A percentile compares a stretch with the other conserved stretches of the same genome.
These are phyloP conservation scores for Mucor velutinosus DNA, from an alignment of 371 early-diverging fungal species.

Conservation along the genomic window DNA sequence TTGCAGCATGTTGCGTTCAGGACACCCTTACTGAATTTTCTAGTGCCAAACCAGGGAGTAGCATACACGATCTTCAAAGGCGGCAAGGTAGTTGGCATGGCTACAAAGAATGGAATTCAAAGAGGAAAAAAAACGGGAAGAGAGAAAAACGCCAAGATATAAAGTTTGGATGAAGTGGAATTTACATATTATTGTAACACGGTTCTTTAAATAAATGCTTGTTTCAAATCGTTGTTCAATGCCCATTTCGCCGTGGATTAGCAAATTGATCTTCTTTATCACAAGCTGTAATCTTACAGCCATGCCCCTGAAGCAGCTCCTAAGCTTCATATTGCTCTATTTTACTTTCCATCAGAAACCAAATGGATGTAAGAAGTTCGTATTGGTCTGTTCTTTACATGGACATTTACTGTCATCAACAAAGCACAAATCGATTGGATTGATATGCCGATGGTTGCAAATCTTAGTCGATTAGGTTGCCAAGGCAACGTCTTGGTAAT, in stretches of 20 bases:
- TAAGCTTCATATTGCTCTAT: conserved; percentile 7
- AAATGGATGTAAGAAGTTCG: conserved; percentile 38
- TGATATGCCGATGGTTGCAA: conserved; percentile 35
- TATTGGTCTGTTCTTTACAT: conserved; percentile 43
- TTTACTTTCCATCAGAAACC: conserved; percentile 49
- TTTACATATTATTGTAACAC: not conserved
- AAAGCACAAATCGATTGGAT: conserved; percentile 39
- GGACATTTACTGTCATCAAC: conserved; percentile 28
- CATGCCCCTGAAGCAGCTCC: conserved; percentile 18
- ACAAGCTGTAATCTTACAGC: conserved; percentile 19
- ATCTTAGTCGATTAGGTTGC: conserved; percentile 43
- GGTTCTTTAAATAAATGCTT: not conserved
- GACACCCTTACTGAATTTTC: conserved; percentile 16
- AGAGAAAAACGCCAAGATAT: not conserved
- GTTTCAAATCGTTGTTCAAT: not conserved
- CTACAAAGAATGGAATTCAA: not conserved
- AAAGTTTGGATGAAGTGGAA: not conserved
- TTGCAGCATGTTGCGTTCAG: not conserved
- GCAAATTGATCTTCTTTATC: conserved; percentile 12
- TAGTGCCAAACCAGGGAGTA: conserved; percentile 28
- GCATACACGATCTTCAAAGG: conserved; percentile 40
- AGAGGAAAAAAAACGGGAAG: not conserved
- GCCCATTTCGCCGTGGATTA: conserved; percentile 2
- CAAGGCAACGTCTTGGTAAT: conserved; percentile 24
- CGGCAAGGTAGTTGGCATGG: conserved; percentile 16